Base-by-base conservation (phyloP, 106 monocot genomes). In the Triglochin maritima region DNA sequence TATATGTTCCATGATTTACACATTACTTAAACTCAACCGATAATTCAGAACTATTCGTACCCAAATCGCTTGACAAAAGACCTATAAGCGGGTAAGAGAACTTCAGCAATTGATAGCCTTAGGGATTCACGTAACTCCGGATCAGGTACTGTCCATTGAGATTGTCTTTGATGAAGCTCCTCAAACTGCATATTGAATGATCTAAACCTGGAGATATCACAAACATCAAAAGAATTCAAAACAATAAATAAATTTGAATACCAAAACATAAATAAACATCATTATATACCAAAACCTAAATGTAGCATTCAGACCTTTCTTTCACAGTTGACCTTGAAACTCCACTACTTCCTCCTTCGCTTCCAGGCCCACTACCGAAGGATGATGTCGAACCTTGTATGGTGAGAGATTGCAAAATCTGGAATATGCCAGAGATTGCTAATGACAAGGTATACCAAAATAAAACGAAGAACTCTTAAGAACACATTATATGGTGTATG, bases 101-200 rank as follows among this genome's bases (percentile, higher is more conserved):
- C 70, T 70, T 91, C 90, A 50, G 87, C 90, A 59, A 91, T 81
- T 52, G 90, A 81, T 48, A 91, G 90, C 65, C 80, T 79, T 68
- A 91, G 68, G 68, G 87, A 87, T 43, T 91, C 90, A 2, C 86
- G 81, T 70, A 91, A 72, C 68, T 91, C 90, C 47, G 72, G 84
- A 78, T 91, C 90, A 66, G 87, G 90, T 10, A 91, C 86, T 0
- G 82, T 78, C 90, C 90, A 87, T 57, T 84, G 84, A 17, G 87
- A 82, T 49, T 91, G 87, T 57, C 80, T 79, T 64, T 87, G 84
- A 70, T 82, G 77, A 29, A 91, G 74, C 69, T 91, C 90, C 63
- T 87, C 90, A 73, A 91, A 87, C 15, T 87, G 86, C n/a, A 78
- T 58, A 55, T 87, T 91, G 76, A 91, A 91, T 50, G 84, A 79